Base-by-base conservation (phyloP, 2,329 filamentous ascomycete genomes). In the Colletotrichum camelliae region DNA sequence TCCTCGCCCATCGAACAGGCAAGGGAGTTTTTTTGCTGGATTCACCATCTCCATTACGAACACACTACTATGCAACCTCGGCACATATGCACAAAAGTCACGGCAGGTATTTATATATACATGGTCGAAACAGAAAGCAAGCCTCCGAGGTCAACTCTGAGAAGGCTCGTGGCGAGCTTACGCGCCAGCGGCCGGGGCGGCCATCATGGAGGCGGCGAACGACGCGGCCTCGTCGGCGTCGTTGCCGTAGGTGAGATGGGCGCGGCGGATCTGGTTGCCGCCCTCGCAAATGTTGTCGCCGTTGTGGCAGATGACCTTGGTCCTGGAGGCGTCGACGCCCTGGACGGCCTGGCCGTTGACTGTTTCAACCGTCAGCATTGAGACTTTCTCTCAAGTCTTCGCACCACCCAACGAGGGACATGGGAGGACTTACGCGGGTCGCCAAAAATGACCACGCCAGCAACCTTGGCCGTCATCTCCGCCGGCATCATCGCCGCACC, bases 401-500 rank as follows among this genome's bases (percentile, higher is more conserved):
- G 21, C 10, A 27, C 5, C 7, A 4, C 10, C 7, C 16, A 9
- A 8, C 12, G 18, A 18, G 16, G 39, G 39, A 15, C 24, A 27
- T 5, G 16, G 18, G 8, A 31, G 4, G 15, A 31, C 74, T 43
- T 57, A 76, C 74, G 35, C 18, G 79, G 82, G 65, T 82, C 82
- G 60, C 79, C 83, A 67, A 81, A 84, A 75, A 77, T 84, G 60
- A 82, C 80, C 58, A 77, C 81, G 5, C 81, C 82, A 8, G 80
- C 78, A 57, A 84, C 78, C 67, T 80, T 81, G 77, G 74, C 74
- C 10, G 80, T 70, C 13, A 76, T 77, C 8, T 81, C 89, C 81
- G 88, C 61, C 2, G 81, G 78, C 39, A 86, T 80, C 71, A 78
- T 76, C 8, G 78, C 80, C 29, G 86, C 87, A 2, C 86, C 86